These are phyloP conservation scores for Fusarium sp. DNA, from an alignment of 2,329 filamentous ascomycete species.

Conservation along the genomic window DNA sequence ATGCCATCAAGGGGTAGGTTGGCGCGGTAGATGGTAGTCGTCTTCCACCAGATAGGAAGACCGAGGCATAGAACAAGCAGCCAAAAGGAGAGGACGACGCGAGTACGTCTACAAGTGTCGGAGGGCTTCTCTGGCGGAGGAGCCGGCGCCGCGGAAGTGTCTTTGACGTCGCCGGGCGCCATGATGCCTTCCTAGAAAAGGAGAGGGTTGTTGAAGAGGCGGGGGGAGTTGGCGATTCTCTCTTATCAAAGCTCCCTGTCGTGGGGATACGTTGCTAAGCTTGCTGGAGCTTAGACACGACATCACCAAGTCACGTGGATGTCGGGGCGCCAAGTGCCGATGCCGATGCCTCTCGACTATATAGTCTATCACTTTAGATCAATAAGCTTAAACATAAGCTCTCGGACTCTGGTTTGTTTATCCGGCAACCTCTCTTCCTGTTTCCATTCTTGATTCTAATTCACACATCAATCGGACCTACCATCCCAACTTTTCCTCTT, in stretches of 20 bases:
- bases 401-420: too few relatives aligned
- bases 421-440: background rate
- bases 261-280: slow-evolving; percentile 21
- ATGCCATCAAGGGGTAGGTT: slow-evolving; percentile 84
- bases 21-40: slow-evolving; percentile 90
- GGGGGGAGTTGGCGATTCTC: slow-evolving; percentile 20
- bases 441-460: background rate
- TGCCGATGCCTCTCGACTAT: too few relatives aligned
- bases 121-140: slow-evolving; percentile 78
- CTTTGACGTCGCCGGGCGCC: slow-evolving; percentile 38
- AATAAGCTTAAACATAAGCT: too few relatives aligned
- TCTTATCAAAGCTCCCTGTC: slow-evolving; percentile 23
- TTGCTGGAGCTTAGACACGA: slow-evolving; percentile 37
- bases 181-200: slow-evolving; percentile 28
- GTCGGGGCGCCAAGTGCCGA: slow-evolving; percentile 30
- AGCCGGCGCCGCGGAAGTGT: slow-evolving; percentile 29
- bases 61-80: slow-evolving; percentile 82
- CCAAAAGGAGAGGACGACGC: slow-evolving; percentile 91
- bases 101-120: slow-evolving; percentile 73
- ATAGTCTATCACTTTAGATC: too few relatives aligned
- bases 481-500: background rate
- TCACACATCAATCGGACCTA: background rate
- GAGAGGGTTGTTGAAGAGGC: slow-evolving; percentile 3
- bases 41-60: slow-evolving; percentile 94
- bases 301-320: slow-evolving; percentile 44